A percentile compares a stretch with the other conserved stretches of the same genome.
Conservation (phyloP, 768 basidiomycete species). For the Strobilomyces dryophilus region DNA sequence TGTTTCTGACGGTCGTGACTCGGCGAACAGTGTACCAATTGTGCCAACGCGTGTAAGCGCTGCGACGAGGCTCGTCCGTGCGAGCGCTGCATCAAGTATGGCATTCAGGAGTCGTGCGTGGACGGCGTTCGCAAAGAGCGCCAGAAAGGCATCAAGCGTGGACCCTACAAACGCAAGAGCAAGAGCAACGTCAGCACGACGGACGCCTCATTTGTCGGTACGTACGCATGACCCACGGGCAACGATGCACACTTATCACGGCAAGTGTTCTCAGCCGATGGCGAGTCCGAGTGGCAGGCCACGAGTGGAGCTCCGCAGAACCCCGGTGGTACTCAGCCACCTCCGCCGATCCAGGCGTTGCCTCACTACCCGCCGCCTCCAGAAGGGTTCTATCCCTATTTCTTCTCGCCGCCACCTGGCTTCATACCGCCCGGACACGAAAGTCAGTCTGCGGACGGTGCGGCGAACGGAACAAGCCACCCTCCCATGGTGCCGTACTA, state of each 20-base stretch:
- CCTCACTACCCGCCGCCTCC: conserved; percentile 34
- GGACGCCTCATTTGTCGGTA: conserved; percentile 22
- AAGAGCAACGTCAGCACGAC: conserved; percentile 26
- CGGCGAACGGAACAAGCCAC: conserved; percentile 27
- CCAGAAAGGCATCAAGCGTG: conserved; percentile 56
- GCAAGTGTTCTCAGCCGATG: conserved; percentile 16
- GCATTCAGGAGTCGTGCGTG: conserved; percentile 49
- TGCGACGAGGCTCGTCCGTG: conserved; percentile 60
- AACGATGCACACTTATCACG: conserved; percentile 8
- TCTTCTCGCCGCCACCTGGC: conserved; percentile 36
- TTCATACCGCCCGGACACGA: conserved; percentile 38
- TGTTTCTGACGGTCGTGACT: conserved; percentile 3
- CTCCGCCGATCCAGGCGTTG: conserved; percentile 26
- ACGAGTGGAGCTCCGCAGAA: conserved; percentile 20
- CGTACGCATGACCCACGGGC: conserved; percentile 5
- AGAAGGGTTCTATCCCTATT: conserved; percentile 43
- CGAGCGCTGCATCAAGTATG: conserved; percentile 61
- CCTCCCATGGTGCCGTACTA: conserved; percentile 35
- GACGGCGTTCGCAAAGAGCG: conserved; percentile 64
- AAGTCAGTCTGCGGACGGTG: conserved; percentile 31
- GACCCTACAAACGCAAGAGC: conserved; percentile 53
- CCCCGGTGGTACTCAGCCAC: conserved; percentile 15
- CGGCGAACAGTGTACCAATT: conserved; percentile 46
- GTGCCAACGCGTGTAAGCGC: conserved; percentile 53
- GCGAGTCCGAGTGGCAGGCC: conserved; percentile 33